Evolutionary conservation across 495 filamentous ascomycete genomes (phyloP).

Genomic region (Lasiosphaeria ovina): DNA sequence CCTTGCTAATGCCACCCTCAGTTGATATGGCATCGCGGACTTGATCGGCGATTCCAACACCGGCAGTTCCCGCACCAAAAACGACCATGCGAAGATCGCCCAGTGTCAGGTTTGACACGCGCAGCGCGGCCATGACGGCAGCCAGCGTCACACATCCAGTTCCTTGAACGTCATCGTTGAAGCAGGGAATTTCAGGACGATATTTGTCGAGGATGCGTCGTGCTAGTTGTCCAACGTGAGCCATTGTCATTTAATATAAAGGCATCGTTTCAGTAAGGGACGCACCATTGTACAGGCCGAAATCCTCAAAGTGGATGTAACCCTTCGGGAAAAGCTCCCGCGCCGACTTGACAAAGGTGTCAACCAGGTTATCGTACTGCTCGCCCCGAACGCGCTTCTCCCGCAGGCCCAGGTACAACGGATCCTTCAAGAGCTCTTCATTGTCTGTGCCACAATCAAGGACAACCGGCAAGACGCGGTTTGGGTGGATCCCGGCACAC

Average conservation of each 20-base stretch:
- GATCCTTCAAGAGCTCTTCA: constrained; percentile 69
- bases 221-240: constrained; percentile 23
- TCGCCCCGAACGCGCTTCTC: constrained; percentile 64
- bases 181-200: constrained; percentile 68
- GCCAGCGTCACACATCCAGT: constrained; percentile 86
- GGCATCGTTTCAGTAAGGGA: not conserved
- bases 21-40: constrained; percentile 73
- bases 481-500: constrained; percentile 82
- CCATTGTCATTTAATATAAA: not conserved
- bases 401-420: constrained; percentile 75
- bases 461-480: constrained; percentile 74
- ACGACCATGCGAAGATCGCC: constrained; percentile 67
- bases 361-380: constrained; percentile 77
- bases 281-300: constrained; percentile 54
- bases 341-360: constrained; percentile 66
- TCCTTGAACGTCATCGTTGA: constrained; percentile 92
- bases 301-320: constrained; percentile 79
- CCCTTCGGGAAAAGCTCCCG: constrained; percentile 72
- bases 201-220: constrained; percentile 74
- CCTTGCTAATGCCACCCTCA: constrained; percentile 63
- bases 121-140: constrained; percentile 69
- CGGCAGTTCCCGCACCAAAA: constrained; percentile 83
- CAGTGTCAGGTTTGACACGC: constrained; percentile 65
- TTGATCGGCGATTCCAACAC: constrained; percentile 85
- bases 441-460: constrained; percentile 91